phyloP scores from a whole-genome alignment of 306 rosid species.

The Cajanus cajan region DNA sequence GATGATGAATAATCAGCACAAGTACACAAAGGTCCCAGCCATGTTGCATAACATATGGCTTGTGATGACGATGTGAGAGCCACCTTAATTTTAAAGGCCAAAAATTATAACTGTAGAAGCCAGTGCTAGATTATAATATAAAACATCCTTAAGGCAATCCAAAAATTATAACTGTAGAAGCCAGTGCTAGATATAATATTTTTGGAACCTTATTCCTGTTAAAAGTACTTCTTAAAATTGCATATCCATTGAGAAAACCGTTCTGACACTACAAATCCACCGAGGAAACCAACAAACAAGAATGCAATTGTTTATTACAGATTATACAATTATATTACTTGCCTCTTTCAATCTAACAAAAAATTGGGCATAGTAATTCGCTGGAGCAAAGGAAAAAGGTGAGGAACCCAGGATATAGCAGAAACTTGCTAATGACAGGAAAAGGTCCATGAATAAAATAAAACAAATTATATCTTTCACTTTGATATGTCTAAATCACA shows the following conservation, averaged over 20 bases:
- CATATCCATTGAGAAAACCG: background rate
- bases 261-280: background rate
- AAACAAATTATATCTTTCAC: background rate
- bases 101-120: background rate
- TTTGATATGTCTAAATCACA: slow-evolving; percentile 6
- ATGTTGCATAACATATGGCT: background rate
- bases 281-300: background rate
- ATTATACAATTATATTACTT: background rate
- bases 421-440: background rate
- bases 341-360: background rate
- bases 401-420: background rate
- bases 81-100: background rate
- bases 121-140: background rate
- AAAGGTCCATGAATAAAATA: background rate
- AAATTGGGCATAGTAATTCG: background rate
- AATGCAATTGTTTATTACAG: background rate
- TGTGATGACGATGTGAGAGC: background rate
- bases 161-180: too few species aligned
- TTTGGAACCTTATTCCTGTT: background rate
- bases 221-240: background rate
- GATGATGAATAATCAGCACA: background rate
- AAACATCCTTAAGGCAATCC: slow-evolving; percentile 11
- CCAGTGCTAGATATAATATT: background rate
- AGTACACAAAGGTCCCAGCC: background rate
- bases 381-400: slow-evolving; percentile 6